phyloP scores from a whole-genome alignment of 768 basidiomycete species.

The Phanerochaete sordida region DNA sequence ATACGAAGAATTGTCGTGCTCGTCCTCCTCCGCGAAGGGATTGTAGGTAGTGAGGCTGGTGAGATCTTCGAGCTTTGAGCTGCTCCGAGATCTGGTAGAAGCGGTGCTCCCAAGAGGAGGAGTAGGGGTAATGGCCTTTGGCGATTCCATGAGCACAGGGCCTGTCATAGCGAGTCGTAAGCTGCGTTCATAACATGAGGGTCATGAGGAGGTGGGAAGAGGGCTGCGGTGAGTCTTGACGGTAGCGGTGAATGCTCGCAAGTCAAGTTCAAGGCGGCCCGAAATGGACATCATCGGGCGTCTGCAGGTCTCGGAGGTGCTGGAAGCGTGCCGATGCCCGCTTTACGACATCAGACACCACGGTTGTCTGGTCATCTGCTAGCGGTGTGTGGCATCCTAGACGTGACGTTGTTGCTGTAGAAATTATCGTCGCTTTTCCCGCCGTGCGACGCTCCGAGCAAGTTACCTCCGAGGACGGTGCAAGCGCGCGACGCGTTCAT shows the following conservation, averaged over 20 bases:
- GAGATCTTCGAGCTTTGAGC: slow-evolving; percentile 60
- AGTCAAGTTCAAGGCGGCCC: background rate
- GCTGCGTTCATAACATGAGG: slow-evolving; percentile 5
- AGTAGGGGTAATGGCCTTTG: slow-evolving; percentile 20
- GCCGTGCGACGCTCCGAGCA: no score
- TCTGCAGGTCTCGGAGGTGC: background rate
- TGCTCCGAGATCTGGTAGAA: slow-evolving; percentile 60
- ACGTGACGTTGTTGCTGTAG: no score
- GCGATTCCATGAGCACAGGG: slow-evolving; percentile 29
- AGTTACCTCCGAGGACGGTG: background rate
- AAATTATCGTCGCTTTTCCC: no score
- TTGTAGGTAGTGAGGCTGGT: slow-evolving; percentile 83
- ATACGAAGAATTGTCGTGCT: slow-evolving; percentile 84
- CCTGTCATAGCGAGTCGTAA: slow-evolving; percentile 1
- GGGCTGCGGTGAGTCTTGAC: background rate
- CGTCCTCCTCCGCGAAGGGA: slow-evolving; percentile 91
- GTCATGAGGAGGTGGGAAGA: background rate
- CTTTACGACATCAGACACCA: background rate
- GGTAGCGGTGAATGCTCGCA: background rate
- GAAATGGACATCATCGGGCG: slow-evolving; percentile 1
- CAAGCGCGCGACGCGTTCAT: background rate
- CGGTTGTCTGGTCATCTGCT: no score
- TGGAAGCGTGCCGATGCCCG: background rate
- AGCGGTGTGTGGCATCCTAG: no score
- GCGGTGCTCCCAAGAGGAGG: slow-evolving; percentile 21